These are phyloP conservation scores for Coemansia sp. DNA, from an alignment of 192 early-diverging fungal genomes.

Conservation along the genomic window DNA sequence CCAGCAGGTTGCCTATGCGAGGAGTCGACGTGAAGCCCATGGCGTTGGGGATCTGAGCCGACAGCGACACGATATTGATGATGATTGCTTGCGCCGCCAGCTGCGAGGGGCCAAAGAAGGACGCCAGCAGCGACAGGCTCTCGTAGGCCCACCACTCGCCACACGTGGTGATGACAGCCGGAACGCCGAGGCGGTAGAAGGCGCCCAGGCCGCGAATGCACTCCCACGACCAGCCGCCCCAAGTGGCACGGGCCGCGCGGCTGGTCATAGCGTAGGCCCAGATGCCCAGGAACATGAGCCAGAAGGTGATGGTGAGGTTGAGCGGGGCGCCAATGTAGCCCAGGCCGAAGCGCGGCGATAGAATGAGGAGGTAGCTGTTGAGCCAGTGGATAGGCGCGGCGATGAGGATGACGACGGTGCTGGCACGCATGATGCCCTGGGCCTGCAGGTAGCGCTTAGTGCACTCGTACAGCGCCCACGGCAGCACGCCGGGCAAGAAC, in stretches of 20 bases:
- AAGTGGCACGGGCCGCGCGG: constrained; percentile 57
- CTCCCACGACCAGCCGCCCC: constrained; percentile 69
- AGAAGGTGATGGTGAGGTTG: constrained; percentile 73
- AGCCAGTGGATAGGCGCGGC: constrained; percentile 72
- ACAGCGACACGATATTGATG: constrained; percentile 56
- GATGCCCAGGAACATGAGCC: constrained; percentile 69
- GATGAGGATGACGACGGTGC: constrained; percentile 70
- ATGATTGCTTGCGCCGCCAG: constrained; percentile 63
- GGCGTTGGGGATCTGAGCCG: constrained; percentile 59
- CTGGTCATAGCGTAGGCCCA: constrained; percentile 63
- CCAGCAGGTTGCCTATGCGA: constrained; percentile 59
- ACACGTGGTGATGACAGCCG: constrained; percentile 74
- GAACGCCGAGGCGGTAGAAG: constrained; percentile 65
- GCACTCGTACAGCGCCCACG: constrained; percentile 81
- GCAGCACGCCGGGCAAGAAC: constrained; percentile 71
- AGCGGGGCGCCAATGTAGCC: constrained; percentile 86
- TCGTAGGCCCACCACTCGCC: constrained; percentile 64
- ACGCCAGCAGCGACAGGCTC: constrained; percentile 48
- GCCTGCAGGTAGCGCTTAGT: constrained; percentile 86
- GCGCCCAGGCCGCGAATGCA: constrained; percentile 47
- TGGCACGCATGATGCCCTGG: constrained; percentile 89
- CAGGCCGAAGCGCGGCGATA: constrained; percentile 61
- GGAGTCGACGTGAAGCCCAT: constrained; percentile 58
- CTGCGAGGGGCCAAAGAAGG: constrained; percentile 59
- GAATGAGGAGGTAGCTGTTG: constrained; percentile 80